phyloP scores from a whole-genome alignment of 179 eudicot genomes.

The Drosera spatulata region DNA sequence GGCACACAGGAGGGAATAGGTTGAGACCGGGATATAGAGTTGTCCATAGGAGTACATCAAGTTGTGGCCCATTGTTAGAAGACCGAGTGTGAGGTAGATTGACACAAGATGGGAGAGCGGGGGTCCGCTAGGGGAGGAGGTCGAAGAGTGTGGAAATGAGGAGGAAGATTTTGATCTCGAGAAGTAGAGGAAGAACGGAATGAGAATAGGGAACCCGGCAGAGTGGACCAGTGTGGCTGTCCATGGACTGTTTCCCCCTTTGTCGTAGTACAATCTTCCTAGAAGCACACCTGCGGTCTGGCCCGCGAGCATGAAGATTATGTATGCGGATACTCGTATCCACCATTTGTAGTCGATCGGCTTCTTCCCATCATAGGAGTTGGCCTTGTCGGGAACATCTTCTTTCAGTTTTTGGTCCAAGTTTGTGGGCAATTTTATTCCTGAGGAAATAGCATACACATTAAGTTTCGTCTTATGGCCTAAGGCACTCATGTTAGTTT shows the following conservation, averaged over 20 bases:
- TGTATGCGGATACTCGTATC: slow-evolving; percentile 23
- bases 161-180: neutral
- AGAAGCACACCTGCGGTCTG: slow-evolving; percentile 32
- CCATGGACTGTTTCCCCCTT: slow-evolving; percentile 66
- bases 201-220: slow-evolving; percentile 42
- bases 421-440: too few species aligned
- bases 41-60: slow-evolving; percentile 54
- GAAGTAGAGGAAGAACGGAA: slow-evolving; percentile 26
- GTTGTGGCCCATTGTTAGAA: slow-evolving; percentile 18
- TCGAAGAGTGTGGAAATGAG: too few species aligned
- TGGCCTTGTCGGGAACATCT: too few species aligned
- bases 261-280: slow-evolving; percentile 46
- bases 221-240: slow-evolving; percentile 37
- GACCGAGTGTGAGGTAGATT: slow-evolving; percentile 33
- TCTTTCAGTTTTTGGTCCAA: too few species aligned
- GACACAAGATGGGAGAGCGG: slow-evolving; percentile 9
- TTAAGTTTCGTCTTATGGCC: too few species aligned
- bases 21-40: slow-evolving; percentile 48
- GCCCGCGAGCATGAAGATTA: slow-evolving; percentile 29
- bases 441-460: too few species aligned
- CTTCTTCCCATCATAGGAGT: too few species aligned
- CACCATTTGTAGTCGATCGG: slow-evolving; percentile 1
- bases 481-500: too few species aligned
- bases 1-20: slow-evolving; percentile 51
- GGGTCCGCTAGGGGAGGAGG: neutral